Base-by-base conservation (phyloP, 345 rosid genomes). In the Camelina hispida region DNA sequence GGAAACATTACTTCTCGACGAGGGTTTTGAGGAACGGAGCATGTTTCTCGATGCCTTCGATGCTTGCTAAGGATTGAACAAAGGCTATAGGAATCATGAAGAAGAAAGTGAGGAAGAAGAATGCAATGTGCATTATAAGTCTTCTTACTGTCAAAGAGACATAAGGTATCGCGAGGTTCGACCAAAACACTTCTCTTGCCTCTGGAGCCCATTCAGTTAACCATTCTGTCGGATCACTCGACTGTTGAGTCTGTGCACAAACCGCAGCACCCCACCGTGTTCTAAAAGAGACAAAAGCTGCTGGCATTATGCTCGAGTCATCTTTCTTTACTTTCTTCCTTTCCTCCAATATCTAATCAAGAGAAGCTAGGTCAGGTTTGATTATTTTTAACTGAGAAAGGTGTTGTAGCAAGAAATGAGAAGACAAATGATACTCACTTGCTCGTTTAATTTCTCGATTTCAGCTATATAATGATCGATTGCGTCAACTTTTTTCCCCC, bases 241-340 rank as follows among this genome's bases (percentile, higher is more conserved):
- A 78, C 81, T 95, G 99, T 78, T 92, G 97, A 22, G 97, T 92
- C 81, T 92, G 99, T 73, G 97, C 99, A 77, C 99, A 90, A 46
- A 95, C 97, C 69, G 97, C 97, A 10, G 99, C 93, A 74, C 89
- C 97, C 99, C 99, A 95, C 66, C 97, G 87, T 57, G 90, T 87
- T 81, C 83, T 92, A 78, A 95, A 95, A 15, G 97, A 95, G 72
- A 95, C 99, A 82, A 95, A 95, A 37, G 99, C 93, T 13, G 96
- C 97, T 16, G 97, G 97, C 96, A 92, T 86, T 65, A 90, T 79
- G 1, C 83, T 71, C 62, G 85, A 80, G 9, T 96, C 91, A 84
- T 92, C 97, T 42, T 81, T 88, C 46, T 60, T 75, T 35, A 92
- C 96, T 58, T 75, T 84, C 66, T 80, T 81, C 79, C 90, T 80